phyloP scores from a whole-genome alignment of 108 stramenopile species.

The Nitzschia putrida region DNA sequence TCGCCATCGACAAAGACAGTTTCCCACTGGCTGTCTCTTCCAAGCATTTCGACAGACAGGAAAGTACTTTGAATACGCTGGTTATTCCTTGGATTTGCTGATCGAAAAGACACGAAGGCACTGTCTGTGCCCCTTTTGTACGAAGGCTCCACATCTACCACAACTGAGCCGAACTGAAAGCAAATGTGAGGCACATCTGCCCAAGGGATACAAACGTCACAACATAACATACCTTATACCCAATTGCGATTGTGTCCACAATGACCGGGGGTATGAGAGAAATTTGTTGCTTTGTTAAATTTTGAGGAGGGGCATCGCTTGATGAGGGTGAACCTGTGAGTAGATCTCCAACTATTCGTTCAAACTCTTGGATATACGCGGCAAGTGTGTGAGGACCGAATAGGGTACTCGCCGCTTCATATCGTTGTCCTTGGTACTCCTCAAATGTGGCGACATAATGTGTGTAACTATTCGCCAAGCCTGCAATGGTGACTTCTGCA shows the following conservation, averaged over 20 bases:
- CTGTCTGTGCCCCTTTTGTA: constrained; percentile 22
- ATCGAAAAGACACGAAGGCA: constrained; percentile 44
- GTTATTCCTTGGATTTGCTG: constrained; percentile 64
- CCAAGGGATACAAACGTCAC: no score
- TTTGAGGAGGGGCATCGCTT: constrained; percentile 32
- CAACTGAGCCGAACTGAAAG: constrained; percentile 31
- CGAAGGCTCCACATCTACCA: constrained; percentile 33
- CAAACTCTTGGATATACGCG: constrained; percentile 56
- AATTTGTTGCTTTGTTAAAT: constrained; percentile 39
- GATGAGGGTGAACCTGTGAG: constrained; percentile 14
- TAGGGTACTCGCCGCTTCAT: constrained; percentile 64
- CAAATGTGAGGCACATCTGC: no score
- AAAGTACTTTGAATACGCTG: constrained; percentile 50
- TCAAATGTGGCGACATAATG: constrained; percentile 63
- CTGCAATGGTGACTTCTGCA: constrained; percentile 53
- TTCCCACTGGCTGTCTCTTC: constrained; percentile 31
- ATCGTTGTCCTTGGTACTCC: constrained; percentile 65
- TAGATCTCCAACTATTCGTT: constrained; percentile 41
- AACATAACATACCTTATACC: background rate
- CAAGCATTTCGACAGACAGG: constrained; percentile 39
- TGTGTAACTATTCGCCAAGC: constrained; percentile 58
- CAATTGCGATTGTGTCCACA: constrained; percentile 44
- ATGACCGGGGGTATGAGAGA: constrained; percentile 37
- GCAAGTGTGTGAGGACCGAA: constrained; percentile 60
- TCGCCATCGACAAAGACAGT: constrained; percentile 48